Percentiles rank a stretch among this genome's conserved stretches.
These are phyloP conservation scores for Brasilioporus rufonigricans DNA, from an alignment of 768 basidiomycete species.

Conservation along the genomic window DNA sequence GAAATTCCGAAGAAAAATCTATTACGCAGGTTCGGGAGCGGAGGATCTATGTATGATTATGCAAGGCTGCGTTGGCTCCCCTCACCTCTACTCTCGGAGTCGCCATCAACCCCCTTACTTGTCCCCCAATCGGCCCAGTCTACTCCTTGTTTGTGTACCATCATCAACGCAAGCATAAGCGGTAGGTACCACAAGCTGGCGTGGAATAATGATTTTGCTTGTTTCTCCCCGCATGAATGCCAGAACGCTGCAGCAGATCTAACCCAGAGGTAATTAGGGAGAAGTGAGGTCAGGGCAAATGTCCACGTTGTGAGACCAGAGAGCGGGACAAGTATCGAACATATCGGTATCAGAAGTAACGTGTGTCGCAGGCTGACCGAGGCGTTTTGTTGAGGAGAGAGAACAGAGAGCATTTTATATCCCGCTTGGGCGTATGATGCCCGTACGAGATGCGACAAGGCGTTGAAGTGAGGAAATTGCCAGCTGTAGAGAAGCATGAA, in stretches of 20 bases:
- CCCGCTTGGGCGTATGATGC: conserved; percentile 90
- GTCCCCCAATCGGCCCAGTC: conserved; percentile 64
- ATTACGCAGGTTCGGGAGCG: neutral
- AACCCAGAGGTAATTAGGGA: conserved; percentile 72
- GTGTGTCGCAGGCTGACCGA: conserved; percentile 85
- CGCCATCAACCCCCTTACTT: neutral
- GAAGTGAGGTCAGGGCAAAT: conserved; percentile 74
- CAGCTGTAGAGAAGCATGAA: conserved; percentile 89
- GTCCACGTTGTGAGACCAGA: conserved; percentile 91
- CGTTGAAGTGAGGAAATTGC: conserved; percentile 99
- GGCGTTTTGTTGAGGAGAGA: conserved; percentile 75
- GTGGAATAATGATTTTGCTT: conserved; percentile 76
- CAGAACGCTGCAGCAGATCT: conserved; percentile 75
- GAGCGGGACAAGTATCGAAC: conserved; percentile 77
- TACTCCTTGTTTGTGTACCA: conserved; percentile 88
- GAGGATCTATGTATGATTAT: neutral
- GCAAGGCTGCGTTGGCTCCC: neutral
- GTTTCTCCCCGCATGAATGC: conserved; percentile 65
- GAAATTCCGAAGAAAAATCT: neutral
- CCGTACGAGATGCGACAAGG: conserved; percentile 84
- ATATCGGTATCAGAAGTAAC: conserved; percentile 70
- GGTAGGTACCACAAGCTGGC: conserved; percentile 90
- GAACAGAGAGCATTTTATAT: conserved; percentile 88
- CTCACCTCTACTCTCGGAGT: neutral
- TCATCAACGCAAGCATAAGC: conserved; percentile 85